Percentiles rank a stretch among this genome's conserved stretches.
These are phyloP conservation scores for Hypholoma sublateritium DNA, from an alignment of 768 basidiomycete genomes.

Conservation along the genomic window DNA sequence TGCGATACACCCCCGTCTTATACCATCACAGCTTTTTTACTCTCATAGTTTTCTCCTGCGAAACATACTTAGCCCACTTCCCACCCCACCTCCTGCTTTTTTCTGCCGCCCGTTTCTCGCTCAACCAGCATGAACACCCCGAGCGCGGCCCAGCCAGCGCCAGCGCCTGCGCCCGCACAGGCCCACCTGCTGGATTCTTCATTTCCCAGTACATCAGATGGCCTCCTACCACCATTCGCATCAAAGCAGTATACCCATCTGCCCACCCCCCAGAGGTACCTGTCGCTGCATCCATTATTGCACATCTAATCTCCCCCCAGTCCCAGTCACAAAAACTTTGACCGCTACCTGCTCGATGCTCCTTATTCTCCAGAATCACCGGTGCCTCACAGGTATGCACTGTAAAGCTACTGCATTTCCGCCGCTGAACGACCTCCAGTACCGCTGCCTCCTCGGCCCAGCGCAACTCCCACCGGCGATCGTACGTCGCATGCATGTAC, in stretches of 20 bases:
- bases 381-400: conserved; percentile 15
- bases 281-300: background rate
- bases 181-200: background rate
- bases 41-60: background rate
- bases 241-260: conserved; percentile 22
- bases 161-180: background rate
- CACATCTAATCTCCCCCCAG: background rate
- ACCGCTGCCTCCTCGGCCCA: conserved; percentile 1
- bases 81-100: too few species aligned
- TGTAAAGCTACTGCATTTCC: background rate
- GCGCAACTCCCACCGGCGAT: conserved; percentile 6
- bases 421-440: background rate
- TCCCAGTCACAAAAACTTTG: conserved; percentile 21
- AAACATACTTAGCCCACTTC: background rate
- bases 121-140: background rate
- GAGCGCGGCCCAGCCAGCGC: background rate
- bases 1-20: conserved; percentile 11
- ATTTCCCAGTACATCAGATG: conserved; percentile 13
- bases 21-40: background rate
- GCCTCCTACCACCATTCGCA: conserved; percentile 24
- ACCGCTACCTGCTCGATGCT: conserved; percentile 21
- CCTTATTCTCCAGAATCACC: conserved; percentile 23
- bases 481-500: conserved; percentile 15
- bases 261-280: conserved; percentile 27
- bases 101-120: background rate